Base-by-base conservation (phyloP, 2,329 filamentous ascomycete genomes). In the Venturia carpophila region DNA sequence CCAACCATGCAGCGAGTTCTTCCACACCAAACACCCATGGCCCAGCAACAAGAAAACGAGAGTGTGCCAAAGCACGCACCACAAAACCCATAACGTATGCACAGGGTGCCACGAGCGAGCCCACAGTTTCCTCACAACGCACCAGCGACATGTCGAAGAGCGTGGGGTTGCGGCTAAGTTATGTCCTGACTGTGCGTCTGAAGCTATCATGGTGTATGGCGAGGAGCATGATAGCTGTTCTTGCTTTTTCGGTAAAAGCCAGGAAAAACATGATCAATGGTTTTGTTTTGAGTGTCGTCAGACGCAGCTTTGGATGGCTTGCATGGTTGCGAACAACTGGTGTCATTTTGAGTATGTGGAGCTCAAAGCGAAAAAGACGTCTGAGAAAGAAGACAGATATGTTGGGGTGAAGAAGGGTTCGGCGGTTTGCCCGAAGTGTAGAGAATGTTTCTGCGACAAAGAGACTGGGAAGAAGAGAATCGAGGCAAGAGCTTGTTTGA, bases 221-320 rank as follows among this genome's bases (percentile, higher is more conserved):
- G 27, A 10, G 5, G 15, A 9, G 19, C 2, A 30, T 37, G 15
- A 37, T 11, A 30, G 52, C 13, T 58, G 52, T 37, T n/a, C 15
- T 11, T 58, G 52, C 19, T 15, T 15, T n/a, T 58, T 37, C 19
- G 27, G 15, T 10, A 37, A n/a, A 5, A 15, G 3, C 2, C 15
- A 39, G 1, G 52, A 6, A 11, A 5, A 37, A 15, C 11, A 5
- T 10, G 47, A 27, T 21, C 1, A 6, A 2, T 58, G 52, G 52
- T 37, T n/a, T 21, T 58, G 52, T 21, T 58, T 58, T 37, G 52
- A 58, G 3, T 58, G 52, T 58, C 27, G 52, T n/a, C 52, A 58
- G 27, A 58, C 5, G 19, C 27, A 2, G 30, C 52, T 58, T 19
- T 58, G 52, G 52, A 7, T 1, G 9, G 52, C 52, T 10, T 15